Evolutionary conservation across 345 rosid species (phyloP).

Genomic region (Pistacia vera): DNA sequence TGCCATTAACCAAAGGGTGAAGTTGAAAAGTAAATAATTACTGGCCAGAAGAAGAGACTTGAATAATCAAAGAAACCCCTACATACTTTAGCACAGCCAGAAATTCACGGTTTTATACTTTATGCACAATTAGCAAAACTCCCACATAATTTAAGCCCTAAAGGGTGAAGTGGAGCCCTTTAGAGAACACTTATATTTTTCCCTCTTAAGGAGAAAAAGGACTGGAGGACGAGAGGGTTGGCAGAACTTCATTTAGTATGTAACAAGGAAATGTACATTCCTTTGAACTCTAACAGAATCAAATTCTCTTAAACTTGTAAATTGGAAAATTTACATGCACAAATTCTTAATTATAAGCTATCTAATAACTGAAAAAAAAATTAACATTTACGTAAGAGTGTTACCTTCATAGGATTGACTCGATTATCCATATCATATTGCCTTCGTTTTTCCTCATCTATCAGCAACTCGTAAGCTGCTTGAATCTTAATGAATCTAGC

Average conservation of each 20-base stretch:
- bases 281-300: neutral
- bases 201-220: too few relatives aligned
- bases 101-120: too few relatives aligned
- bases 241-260: neutral
- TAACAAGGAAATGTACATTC: neutral
- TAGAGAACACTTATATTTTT: too few relatives aligned
- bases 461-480: conserved; percentile 93
- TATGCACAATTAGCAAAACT: too few relatives aligned
- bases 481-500: conserved; percentile 95
- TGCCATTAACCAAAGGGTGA: neutral
- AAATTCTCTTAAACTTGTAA: neutral
- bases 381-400: neutral
- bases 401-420: conserved; percentile 91
- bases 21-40: neutral
- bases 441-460: conserved; percentile 70
- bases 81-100: too few relatives aligned
- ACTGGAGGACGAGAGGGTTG: too few relatives aligned
- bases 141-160: too few relatives aligned
- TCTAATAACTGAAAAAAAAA: neutral
- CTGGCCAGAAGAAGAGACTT: neutral
- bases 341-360: neutral
- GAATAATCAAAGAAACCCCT: neutral
- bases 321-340: neutral
- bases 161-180: too few relatives aligned
- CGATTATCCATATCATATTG: conserved; percentile 82